Evolutionary conservation across 805 yeast species (phyloP).

Genomic region (Pichia thaimueangensis): DNA sequence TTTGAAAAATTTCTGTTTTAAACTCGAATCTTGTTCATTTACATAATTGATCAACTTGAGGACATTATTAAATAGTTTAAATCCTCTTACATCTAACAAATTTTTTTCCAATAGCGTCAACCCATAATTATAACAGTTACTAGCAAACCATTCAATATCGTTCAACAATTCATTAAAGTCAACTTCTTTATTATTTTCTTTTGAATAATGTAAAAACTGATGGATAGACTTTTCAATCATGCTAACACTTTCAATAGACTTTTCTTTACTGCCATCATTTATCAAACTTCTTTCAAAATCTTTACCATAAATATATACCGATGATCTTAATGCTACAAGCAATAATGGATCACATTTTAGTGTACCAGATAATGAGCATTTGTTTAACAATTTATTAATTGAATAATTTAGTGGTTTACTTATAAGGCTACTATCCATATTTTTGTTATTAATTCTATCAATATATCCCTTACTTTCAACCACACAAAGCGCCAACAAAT

Average conservation of each 20-base stretch:
- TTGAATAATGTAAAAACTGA: conserved; percentile 1
- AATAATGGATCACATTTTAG: conserved; percentile 3
- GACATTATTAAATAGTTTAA: conserved; percentile 8
- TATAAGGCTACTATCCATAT: not conserved
- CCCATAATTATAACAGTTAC: conserved; percentile 22
- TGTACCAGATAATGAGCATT: not conserved
- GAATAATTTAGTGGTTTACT: conserved; percentile 4
- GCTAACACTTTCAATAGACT: not conserved
- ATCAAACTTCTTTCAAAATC: conserved; percentile 9
- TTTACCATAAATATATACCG: conserved; percentile 14
- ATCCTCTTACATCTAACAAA: conserved; percentile 6
- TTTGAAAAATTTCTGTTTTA: not conserved
- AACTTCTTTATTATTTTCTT: not conserved
- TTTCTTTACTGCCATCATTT: not conserved
- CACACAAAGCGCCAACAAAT: conserved; percentile 26
- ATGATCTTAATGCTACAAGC: conserved; percentile 15
- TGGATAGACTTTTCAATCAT: conserved; percentile 1
- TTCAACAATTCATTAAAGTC: conserved; percentile 7
- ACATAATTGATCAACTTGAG: not conserved
- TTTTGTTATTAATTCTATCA: not conserved
- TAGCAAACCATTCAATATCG: conserved; percentile 37
- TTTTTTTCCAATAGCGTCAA: not conserved
- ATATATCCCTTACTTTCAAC: conserved; percentile 19
- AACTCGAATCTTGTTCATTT: not conserved
- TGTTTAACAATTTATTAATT: conserved; percentile 7